phyloP scores from a whole-genome alignment of 805 yeast species.

The Metschnikowia koreensis region DNA sequence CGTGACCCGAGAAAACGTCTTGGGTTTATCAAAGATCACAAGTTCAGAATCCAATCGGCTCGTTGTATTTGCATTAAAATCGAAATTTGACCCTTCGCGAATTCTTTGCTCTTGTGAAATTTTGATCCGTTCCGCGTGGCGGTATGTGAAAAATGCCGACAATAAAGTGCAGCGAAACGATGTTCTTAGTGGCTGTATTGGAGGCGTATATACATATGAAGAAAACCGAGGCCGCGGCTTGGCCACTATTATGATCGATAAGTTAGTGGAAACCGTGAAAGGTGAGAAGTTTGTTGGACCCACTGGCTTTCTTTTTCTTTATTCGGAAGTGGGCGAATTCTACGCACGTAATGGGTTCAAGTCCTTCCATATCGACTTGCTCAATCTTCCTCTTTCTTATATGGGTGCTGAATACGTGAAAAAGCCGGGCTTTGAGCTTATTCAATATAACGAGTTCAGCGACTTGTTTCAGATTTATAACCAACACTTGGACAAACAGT shows the following conservation, averaged over 20 bases:
- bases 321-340: conserved; percentile 46
- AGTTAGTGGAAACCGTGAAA: conserved; percentile 28
- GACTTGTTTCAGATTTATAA: conserved; percentile 22
- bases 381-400: conserved; percentile 22
- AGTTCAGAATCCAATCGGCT: conserved; percentile 18
- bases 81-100: conserved; percentile 18
- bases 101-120: conserved; percentile 37
- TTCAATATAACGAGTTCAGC: conserved; percentile 32
- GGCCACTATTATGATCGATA: conserved; percentile 40
- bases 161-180: conserved; percentile 18
- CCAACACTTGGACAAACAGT: conserved; percentile 19
- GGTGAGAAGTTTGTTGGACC: conserved; percentile 22
- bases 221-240: conserved; percentile 37
- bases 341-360: conserved; percentile 38
- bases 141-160: conserved; percentile 17
- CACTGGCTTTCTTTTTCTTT: conserved; percentile 37
- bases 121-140: conserved; percentile 30
- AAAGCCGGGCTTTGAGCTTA: conserved; percentile 14
- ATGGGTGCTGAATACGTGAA: neutral
- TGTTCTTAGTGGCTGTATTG: conserved; percentile 37
- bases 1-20: conserved; percentile 31
- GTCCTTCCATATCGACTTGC: conserved; percentile 36
- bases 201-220: conserved; percentile 41
- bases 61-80: conserved; percentile 26
- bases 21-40: conserved; percentile 26